Conservation (phyloP, 805 yeast genomes). For the Metahyphopichia silvanorum region DNA sequence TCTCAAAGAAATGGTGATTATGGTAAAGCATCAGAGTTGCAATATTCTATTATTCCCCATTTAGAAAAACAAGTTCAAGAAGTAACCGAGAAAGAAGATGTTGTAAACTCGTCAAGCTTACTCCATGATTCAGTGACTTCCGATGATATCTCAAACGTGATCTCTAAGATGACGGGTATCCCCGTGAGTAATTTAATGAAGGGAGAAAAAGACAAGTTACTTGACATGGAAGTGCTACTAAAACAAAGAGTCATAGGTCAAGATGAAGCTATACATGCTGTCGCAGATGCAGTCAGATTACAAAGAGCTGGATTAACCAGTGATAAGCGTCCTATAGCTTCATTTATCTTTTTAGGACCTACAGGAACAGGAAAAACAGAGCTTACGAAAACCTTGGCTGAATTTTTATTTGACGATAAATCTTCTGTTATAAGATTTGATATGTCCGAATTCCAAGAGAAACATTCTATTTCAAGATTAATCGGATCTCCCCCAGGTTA, state of each 20-base stretch:
- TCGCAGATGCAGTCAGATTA: slow-evolving; percentile 90
- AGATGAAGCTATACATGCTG: slow-evolving; percentile 87
- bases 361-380: slow-evolving; percentile 99
- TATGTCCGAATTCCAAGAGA: slow-evolving; percentile 98
- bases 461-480: slow-evolving; percentile 83
- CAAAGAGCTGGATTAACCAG: slow-evolving; percentile 96
- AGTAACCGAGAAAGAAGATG: slow-evolving; percentile 33
- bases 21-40: slow-evolving; percentile 83
- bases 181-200: slow-evolving; percentile 88
- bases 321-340: slow-evolving; percentile 92
- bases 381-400: slow-evolving; percentile 87
- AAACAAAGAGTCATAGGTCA: slow-evolving; percentile 87
- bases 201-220: slow-evolving; percentile 88
- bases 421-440: slow-evolving; percentile 86
- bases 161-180: slow-evolving; percentile 92
- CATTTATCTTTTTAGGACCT: slow-evolving; percentile 95
- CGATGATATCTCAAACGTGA: slow-evolving; percentile 90
- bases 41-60: slow-evolving; percentile 82
- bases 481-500: slow-evolving; percentile 99
- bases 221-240: slow-evolving; percentile 81
- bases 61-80: slow-evolving; percentile 61
- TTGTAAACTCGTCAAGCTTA: slow-evolving; percentile 29
- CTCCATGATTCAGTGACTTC: slow-evolving; percentile 91
- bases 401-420: slow-evolving; percentile 87
- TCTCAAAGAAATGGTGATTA: slow-evolving; percentile 84